Evolutionary conservation across 257 asterid species (phyloP).

Genomic region (Solanum pimpinellifolium): DNA sequence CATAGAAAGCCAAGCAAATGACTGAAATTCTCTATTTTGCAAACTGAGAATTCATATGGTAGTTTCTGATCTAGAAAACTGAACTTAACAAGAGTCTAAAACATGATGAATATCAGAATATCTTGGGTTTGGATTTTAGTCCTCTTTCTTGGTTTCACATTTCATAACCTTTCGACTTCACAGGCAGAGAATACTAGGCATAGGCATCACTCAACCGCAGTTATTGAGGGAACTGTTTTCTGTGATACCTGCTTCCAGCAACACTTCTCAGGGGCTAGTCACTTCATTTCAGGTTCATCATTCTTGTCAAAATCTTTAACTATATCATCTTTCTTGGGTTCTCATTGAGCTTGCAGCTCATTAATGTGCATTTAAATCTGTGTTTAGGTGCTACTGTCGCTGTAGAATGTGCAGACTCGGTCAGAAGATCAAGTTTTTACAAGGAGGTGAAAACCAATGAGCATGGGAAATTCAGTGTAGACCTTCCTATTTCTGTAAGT

Average conservation of each 20-base stretch:
- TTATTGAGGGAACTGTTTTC: conserved; percentile 1
- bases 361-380: background rate
- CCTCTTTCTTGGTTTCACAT: background rate
- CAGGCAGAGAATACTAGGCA: background rate
- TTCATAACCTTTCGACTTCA: background rate
- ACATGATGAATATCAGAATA: background rate
- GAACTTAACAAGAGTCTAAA: background rate
- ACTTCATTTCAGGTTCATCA: conserved; percentile 54
- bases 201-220: background rate
- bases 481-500: conserved; percentile 53
- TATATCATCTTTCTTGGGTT: background rate
- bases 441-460: conserved; percentile 47
- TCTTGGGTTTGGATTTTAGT: background rate
- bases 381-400: conserved; percentile 65
- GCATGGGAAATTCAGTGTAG: conserved; percentile 60
- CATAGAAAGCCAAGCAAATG: background rate
- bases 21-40: background rate
- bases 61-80: background rate
- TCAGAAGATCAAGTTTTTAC: conserved; percentile 19
- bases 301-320: background rate
- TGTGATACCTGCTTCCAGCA: conserved; percentile 8
- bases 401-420: conserved; percentile 44
- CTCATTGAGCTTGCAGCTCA: background rate
- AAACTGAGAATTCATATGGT: background rate
- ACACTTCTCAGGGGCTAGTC: conserved; percentile 4